Conservation (phyloP, 352 stramenopile genomes). For the Globisporangium takayamanum region DNA sequence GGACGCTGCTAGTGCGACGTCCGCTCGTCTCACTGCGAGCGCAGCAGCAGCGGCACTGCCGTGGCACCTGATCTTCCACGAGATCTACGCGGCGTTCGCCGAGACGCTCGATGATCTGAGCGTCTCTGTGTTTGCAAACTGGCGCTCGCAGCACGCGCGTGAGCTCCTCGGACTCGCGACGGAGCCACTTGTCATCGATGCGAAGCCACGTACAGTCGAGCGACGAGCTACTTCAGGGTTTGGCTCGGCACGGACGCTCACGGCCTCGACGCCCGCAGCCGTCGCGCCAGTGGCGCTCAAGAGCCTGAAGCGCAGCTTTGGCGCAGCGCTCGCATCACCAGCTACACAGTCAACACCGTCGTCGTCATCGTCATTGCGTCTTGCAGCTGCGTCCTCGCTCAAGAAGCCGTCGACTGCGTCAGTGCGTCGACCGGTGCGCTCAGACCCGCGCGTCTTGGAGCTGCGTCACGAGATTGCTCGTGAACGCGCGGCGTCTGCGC, state of each 20-base stretch:
- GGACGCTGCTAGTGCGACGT: neutral
- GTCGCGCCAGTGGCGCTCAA: conserved; percentile 23
- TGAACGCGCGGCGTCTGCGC: conserved; percentile 33
- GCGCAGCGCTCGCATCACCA: neutral
- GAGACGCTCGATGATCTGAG: conserved; percentile 44
- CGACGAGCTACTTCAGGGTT: neutral
- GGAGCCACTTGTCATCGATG: neutral
- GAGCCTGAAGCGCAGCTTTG: conserved; percentile 38
- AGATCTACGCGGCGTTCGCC: conserved; percentile 57
- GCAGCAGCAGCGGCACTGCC: conserved; percentile 21
- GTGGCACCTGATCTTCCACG: conserved; percentile 49
- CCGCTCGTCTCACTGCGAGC: neutral
- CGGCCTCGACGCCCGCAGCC: neutral
- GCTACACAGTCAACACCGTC: neutral
- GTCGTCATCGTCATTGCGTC: neutral
- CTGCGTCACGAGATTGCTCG: conserved; percentile 51
- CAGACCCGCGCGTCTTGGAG: conserved; percentile 19
- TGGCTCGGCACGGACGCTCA: neutral
- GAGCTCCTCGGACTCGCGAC: conserved; percentile 3
- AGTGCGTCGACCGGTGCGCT: conserved; percentile 1
- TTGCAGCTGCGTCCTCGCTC: neutral
- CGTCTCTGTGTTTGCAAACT: conserved; percentile 33
- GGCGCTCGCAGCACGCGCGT: conserved; percentile 13
- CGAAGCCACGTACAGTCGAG: neutral
- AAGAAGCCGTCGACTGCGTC: neutral